Percentiles rank a stretch among this genome's conserved stretches.
These are phyloP conservation scores for Zangia roseola DNA, from an alignment of 768 basidiomycete species.

Conservation along the genomic window DNA sequence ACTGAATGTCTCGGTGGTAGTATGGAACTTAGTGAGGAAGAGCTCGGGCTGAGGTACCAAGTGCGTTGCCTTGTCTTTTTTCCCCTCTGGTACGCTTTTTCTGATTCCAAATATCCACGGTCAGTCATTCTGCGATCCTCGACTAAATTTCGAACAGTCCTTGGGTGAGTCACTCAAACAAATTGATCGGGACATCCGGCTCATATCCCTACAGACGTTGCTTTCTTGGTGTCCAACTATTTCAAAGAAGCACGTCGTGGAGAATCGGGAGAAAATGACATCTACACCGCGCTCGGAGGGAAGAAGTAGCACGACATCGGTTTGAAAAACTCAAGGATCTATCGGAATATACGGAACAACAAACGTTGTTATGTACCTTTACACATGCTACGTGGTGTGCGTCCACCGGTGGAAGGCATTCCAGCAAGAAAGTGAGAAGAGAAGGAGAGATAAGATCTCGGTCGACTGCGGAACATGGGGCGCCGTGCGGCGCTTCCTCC, in stretches of 20 bases:
- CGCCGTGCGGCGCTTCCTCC: not conserved
- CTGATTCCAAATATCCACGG: constrained; percentile 1
- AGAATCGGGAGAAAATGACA: constrained; percentile 17
- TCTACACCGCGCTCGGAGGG: constrained; percentile 33
- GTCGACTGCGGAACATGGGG: not conserved
- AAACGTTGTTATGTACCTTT: not conserved
- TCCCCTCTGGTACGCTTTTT: not conserved
- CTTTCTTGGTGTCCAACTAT: constrained; percentile 81
- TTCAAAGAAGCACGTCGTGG: constrained; percentile 67
- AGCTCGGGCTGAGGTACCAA: constrained; percentile 89
- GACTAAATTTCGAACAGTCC: constrained; percentile 91
- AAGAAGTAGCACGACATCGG: constrained; percentile 4
- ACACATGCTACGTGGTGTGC: constrained; percentile 5
- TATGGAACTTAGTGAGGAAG: constrained; percentile 89
- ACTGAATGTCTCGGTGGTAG: constrained; percentile 97
- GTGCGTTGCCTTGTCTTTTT: constrained; percentile 34
- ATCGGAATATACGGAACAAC: constrained; percentile 14
- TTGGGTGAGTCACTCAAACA: constrained; percentile 58
- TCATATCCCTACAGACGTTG: constrained; percentile 55
- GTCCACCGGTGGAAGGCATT: not conserved
- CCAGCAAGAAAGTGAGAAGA: not conserved
- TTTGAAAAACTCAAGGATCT: constrained; percentile 3
- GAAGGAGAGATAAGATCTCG: not conserved
- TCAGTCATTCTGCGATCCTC: constrained; percentile 90
- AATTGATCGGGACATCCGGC: not conserved